Evolutionary conservation across 2,329 filamentous ascomycete genomes (phyloP).

Genomic region (Trichothecium sympodiale): DNA sequence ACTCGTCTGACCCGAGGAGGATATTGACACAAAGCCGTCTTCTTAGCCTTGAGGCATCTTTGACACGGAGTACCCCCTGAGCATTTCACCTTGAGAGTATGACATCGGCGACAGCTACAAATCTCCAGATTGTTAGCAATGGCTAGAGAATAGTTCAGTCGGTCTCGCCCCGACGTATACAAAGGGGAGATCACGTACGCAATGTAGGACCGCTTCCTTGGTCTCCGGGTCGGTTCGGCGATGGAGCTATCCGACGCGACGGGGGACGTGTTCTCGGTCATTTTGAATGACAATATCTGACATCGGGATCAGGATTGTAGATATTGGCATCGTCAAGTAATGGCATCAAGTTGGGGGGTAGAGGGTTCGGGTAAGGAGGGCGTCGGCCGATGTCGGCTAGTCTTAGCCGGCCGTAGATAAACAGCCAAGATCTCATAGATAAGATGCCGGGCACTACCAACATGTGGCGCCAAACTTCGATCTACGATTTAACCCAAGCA

Average conservation of each 20-base stretch:
- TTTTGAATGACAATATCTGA: too few species aligned
- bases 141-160: neutral
- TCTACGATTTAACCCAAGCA: too few species aligned
- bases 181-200: conserved; percentile 2
- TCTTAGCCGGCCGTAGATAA: too few species aligned
- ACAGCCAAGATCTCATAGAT: too few species aligned
- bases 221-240: conserved; percentile 1
- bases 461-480: too few species aligned
- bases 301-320: too few species aligned
- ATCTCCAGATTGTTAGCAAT: neutral
- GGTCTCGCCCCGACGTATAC: neutral
- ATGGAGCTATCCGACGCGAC: neutral
- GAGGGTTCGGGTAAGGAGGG: too few species aligned
- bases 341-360: too few species aligned
- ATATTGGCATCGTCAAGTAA: too few species aligned
- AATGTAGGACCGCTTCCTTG: conserved; percentile 4
- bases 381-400: too few species aligned
- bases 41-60: conserved; percentile 6
- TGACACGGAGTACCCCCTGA: conserved; percentile 6
- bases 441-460: too few species aligned
- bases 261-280: too few species aligned
- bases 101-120: conserved; percentile 8
- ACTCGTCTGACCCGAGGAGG: conserved; percentile 5
- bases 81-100: conserved; percentile 8
- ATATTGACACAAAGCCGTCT: conserved; percentile 5